phyloP scores from a whole-genome alignment of 2,329 filamentous ascomycete species.

The Ascosphaera apis region DNA sequence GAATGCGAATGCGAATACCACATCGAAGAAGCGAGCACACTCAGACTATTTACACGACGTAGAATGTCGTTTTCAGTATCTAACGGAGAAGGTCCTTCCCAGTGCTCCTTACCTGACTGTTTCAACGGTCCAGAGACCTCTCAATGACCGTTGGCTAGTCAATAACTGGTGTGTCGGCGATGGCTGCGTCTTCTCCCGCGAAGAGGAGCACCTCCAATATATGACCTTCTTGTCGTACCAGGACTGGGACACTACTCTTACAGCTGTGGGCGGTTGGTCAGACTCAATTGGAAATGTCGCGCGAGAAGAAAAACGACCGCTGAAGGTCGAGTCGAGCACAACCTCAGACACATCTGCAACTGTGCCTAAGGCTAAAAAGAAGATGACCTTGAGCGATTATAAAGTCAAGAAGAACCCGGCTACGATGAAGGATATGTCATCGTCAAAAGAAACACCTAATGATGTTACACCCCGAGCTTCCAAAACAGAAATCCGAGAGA shows the following conservation, averaged over 20 bases:
- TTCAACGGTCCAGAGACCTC: constrained; percentile 22
- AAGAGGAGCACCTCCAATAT: constrained; percentile 38
- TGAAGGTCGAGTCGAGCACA: constrained; percentile 14
- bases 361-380: constrained; percentile 30
- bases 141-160: constrained; percentile 18
- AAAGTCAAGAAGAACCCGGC: constrained; percentile 37
- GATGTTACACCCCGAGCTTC: too few species aligned
- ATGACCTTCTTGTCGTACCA: constrained; percentile 38
- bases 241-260: constrained; percentile 27
- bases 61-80: constrained; percentile 16
- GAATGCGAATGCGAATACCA: too few species aligned
- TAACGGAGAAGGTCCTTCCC: constrained; percentile 21
- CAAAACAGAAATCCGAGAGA: too few species aligned
- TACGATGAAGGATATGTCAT: background rate
- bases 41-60: constrained; percentile 7
- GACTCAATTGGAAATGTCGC: constrained; percentile 24
- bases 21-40: constrained; percentile 5
- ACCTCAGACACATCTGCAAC: constrained; percentile 17
- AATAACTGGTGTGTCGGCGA: constrained; percentile 25
- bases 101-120: constrained; percentile 23
- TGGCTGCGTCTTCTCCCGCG: constrained; percentile 28
- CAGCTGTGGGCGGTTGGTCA: constrained; percentile 31
- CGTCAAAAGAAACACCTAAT: too few species aligned
- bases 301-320: constrained; percentile 16
- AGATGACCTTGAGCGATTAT: constrained; percentile 38